Evolutionary conservation across 1,284 basidiomycete species (phyloP), one percentile per base, ranked within the genome.

Genomic region (Pseudozyma sp.): DNA sequence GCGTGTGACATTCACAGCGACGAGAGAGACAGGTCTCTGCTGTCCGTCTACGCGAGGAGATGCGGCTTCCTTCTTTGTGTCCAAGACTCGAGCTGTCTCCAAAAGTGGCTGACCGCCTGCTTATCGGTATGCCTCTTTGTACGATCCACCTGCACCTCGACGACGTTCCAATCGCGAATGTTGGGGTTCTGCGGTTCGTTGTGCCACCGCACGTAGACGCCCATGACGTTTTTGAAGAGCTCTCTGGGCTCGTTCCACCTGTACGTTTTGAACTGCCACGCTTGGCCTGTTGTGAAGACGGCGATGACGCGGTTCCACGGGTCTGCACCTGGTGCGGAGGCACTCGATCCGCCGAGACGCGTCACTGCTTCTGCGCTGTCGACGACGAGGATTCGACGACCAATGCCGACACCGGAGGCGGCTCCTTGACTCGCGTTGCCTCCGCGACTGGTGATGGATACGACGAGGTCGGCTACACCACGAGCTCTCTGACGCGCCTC

Each of bases 261-360:
- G 87, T 98, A 99, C 33, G 92, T 91, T 74, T 92, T 89, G 86
- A 99, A 99, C 85, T 98, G 96, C 96, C 96, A 99, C 51, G 91
- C 90, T 80, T 98, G 96, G 2, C 96, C 96, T 0, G 94, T 98
- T 1, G 96, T 98, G 88, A 97, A 91, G 11, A 99, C 96, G 76
- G 94, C 96, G 5, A 97, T 91, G 6, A 99, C 97, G 29, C 96
- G 89, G 67, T 96, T 93, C 88, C 88, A 80, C 10, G 69, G 75
- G 52, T 84, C 82, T 4, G 65, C 56, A 5, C 68, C 77, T 2
- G 57, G 70, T 14, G 67, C 61, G 2, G 68, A 54, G 1, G 66
- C 66, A 6, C 53, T 75, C 11, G 51, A 62, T 17, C 33, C 87
- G 1, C 94, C 94, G 77, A 97, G 93, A 85, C 97, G 95, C 47